These are phyloP conservation scores for Sporothrix schenckii DNA, from an alignment of 2,329 filamentous ascomycete genomes.

Conservation along the genomic window DNA sequence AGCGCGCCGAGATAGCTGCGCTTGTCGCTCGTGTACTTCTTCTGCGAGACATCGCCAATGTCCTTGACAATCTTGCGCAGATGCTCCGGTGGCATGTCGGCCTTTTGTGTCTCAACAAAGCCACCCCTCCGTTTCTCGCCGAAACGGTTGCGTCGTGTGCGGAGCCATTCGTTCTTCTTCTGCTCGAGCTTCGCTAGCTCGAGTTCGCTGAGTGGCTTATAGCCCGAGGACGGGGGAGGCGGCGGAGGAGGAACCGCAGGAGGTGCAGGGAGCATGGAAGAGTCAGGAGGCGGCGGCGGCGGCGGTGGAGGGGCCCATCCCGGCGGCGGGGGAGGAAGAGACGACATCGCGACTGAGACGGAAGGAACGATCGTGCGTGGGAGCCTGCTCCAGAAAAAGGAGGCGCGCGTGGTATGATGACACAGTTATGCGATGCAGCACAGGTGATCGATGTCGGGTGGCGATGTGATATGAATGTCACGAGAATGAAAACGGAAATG, in stretches of 20 bases:
- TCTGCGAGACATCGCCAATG: conserved; percentile 98
- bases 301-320: conserved; percentile 57
- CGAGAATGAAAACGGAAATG: background rate
- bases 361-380: background rate
- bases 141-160: conserved; percentile 86
- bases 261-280: conserved; percentile 57
- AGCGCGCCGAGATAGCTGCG: conserved; percentile 94
- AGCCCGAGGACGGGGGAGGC: conserved; percentile 63
- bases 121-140: conserved; percentile 96
- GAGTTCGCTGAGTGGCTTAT: conserved; percentile 76
- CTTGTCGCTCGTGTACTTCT: conserved; percentile 99
- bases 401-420: background rate
- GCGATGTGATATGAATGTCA: background rate
- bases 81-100: conserved; percentile 98
- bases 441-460: background rate
- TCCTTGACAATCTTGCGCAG: conserved; percentile 97
- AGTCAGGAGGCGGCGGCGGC: conserved; percentile 51
- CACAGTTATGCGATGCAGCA: background rate
- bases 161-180: conserved; percentile 99
- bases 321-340: conserved; percentile 54
- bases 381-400: background rate
- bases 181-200: conserved; percentile 93
- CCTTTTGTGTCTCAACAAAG: conserved; percentile 97
- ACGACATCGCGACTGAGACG: conserved; percentile 34
- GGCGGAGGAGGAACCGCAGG: conserved; percentile 67